Base-by-base conservation (phyloP, 2,329 filamentous ascomycete species). In the Tolypocladium ophioglossoides region DNA sequence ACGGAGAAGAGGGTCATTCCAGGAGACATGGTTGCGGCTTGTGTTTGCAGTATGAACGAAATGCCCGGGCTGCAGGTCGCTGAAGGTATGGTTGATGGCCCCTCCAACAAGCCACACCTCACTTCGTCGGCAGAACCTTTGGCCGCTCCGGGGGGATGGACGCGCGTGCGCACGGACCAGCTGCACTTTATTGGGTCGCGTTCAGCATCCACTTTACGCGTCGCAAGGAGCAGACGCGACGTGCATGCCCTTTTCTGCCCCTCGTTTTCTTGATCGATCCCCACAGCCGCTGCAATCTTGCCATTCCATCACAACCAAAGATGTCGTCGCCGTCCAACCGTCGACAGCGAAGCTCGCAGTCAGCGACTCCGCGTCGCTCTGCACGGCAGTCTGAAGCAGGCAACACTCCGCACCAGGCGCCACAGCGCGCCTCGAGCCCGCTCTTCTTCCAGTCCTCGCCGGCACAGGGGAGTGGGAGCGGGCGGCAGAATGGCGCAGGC, bases 1-100 rank as follows among this genome's bases (percentile, higher is more conserved):
- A 91, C 79, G 65, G 85, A 83, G 75, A 87, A 86, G 47, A 91
- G 80, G 59, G 85, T 86, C 75, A 90, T 84, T 73, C 83, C 82
- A 59, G 85, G 84, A 62, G 85, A 81, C 87, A 91, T 90, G 58
- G 52, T 67, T 64, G 59, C 55, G 54, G 57, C 34, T 32, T 20
- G 44, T 32, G 44, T 48, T 27, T 34, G 44, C 44, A 11, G 16
- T 32, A 16, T 16, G 44, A n/a, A n/a, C n/a, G n/a, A n/a, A n/a
- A 11, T 30, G 44, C 44, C 44, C 24, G 8, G 22, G 40, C 2
- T 46, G 41, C 9, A 16, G 11, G 44, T 50, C 37, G 37, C 37
- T 16, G n/a, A n/a, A n/a, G n/a, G n/a, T 9, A 4, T 12, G 44
- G 44, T 47, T 20, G 24, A 47, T 12, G 44, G 44, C 44, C 44